Evolutionary conservation across 345 rosid species (phyloP).

Genomic region (Eucalyptus dawsonii): DNA sequence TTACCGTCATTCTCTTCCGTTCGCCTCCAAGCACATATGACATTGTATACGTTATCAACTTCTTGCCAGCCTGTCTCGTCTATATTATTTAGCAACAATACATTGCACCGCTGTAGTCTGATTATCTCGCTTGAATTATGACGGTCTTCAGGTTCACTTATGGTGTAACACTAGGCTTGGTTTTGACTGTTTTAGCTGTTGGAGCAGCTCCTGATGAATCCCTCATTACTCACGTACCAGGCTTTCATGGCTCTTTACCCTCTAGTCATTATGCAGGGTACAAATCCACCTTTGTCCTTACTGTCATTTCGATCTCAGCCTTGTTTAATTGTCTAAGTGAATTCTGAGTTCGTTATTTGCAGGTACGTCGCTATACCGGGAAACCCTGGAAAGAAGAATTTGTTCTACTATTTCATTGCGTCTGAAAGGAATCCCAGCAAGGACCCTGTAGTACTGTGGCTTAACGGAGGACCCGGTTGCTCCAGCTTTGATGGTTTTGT

Average conservation of each 20-base stretch:
- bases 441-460: no score
- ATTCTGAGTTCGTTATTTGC: no score
- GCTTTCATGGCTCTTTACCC: conserved; percentile 17
- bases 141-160: neutral
- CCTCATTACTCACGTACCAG: conserved; percentile 13
- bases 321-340: neutral
- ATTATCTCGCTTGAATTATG: neutral
- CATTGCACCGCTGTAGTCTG: neutral
- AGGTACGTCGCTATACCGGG: no score
- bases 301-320: neutral
- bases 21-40: neutral
- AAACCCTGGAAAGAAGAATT: no score
- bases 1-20: neutral
- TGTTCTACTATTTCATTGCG: no score
- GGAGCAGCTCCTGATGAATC: conserved; percentile 12
- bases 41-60: neutral
- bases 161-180: neutral
- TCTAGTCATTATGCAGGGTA: conserved; percentile 28
- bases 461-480: no score
- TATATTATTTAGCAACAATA: neutral
- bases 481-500: no score
- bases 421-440: no score
- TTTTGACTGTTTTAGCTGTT: neutral
- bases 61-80: neutral
- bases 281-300: neutral